Evolutionary conservation across 2,329 filamentous ascomycete genomes (phyloP).

Genomic region (Aspergillus chevalieri): DNA sequence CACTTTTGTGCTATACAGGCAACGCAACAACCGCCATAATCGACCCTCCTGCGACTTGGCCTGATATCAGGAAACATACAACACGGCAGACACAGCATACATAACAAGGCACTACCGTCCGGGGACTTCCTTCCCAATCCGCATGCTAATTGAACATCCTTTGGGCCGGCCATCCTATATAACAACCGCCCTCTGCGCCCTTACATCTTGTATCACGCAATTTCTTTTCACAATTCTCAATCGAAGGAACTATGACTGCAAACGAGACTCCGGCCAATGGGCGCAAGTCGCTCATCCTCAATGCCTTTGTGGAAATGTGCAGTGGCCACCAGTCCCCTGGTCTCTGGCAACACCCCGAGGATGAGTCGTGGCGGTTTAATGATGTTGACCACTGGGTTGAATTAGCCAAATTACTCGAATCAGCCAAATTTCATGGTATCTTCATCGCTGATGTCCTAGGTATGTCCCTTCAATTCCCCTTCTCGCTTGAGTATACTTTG

Average conservation of each 20-base stretch:
- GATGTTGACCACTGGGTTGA: slow-evolving; percentile 56
- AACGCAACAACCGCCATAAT: slow-evolving; percentile 1
- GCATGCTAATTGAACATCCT: background rate
- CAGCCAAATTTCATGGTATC: slow-evolving; percentile 59
- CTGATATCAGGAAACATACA: no score
- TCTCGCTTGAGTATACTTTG: slow-evolving; percentile 15
- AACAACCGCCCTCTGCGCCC: background rate
- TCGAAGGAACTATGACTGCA: slow-evolving; percentile 5
- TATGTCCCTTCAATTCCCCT: slow-evolving; percentile 12
- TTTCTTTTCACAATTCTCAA: background rate
- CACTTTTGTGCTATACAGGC: slow-evolving; percentile 29
- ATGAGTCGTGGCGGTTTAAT: slow-evolving; percentile 58
- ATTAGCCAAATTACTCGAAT: slow-evolving; percentile 55
- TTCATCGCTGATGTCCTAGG: slow-evolving; percentile 62
- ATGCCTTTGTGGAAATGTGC: slow-evolving; percentile 49
- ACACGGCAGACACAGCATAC: no score
- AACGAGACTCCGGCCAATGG: slow-evolving; percentile 18
- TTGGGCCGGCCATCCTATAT: slow-evolving; percentile 2
- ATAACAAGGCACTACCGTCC: no score
- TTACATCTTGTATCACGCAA: background rate
- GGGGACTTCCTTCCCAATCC: no score
- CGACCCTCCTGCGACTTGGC: background rate
- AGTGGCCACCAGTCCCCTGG: slow-evolving; percentile 52
- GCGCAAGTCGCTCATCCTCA: slow-evolving; percentile 45
- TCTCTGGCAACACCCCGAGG: slow-evolving; percentile 59